Evolutionary conservation across 768 basidiomycete genomes (phyloP).

Genomic region (Panus rudis): DNA sequence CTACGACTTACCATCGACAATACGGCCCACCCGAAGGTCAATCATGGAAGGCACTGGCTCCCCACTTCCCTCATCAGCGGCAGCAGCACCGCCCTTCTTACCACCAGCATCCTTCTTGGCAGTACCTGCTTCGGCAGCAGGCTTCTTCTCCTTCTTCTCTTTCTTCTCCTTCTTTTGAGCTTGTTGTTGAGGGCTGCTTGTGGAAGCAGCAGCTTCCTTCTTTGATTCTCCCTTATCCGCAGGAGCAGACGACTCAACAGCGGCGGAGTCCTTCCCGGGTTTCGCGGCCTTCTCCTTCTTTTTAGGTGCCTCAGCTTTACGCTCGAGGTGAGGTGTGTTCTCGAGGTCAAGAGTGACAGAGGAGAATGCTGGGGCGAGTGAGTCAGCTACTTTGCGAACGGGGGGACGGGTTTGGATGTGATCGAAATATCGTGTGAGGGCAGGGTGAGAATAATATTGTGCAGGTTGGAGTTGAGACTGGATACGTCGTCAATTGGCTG

Average conservation of each 20-base stretch:
- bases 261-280: slow-evolving; percentile 22
- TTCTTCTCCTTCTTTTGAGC: slow-evolving; percentile 51
- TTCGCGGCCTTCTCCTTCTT: slow-evolving; percentile 62
- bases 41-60: slow-evolving; percentile 94
- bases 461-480: slow-evolving; percentile 65
- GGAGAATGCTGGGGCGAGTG: slow-evolving; percentile 46
- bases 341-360: slow-evolving; percentile 65
- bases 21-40: slow-evolving; percentile 89
- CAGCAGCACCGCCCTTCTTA: slow-evolving; percentile 24
- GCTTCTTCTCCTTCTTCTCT: slow-evolving; percentile 38
- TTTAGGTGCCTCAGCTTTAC: slow-evolving; percentile 65
- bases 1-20: slow-evolving; percentile 68
- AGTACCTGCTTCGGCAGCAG: slow-evolving; percentile 8
- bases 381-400: slow-evolving; percentile 51
- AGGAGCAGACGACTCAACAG: slow-evolving; percentile 10
- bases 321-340: slow-evolving; percentile 65
- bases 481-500: not conserved
- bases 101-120: slow-evolving; percentile 24
- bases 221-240: slow-evolving; percentile 25
- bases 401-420: slow-evolving; percentile 74
- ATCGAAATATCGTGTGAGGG: slow-evolving; percentile 90
- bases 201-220: slow-evolving; percentile 3
- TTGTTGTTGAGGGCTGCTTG: slow-evolving; percentile 27
- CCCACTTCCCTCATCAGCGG: slow-evolving; percentile 56
- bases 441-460: slow-evolving; percentile 75